A percentile compares a stretch with the other conserved stretches of the same genome.
Conservation (phyloP, 2,329 filamentous ascomycete genomes). For the Colletotrichum sp. region DNA sequence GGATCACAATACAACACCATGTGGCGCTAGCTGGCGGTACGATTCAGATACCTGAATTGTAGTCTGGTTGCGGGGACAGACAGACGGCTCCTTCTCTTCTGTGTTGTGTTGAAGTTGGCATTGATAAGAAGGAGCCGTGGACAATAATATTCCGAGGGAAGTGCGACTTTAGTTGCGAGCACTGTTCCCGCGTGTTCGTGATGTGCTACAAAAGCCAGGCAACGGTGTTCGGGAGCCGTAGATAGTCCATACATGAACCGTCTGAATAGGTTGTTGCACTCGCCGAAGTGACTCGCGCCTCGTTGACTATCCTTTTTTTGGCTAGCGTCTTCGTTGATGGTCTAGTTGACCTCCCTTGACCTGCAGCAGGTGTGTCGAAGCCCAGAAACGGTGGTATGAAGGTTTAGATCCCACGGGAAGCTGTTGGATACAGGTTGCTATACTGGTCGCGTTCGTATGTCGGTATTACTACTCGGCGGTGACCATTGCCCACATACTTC, state of each 20-base stretch:
- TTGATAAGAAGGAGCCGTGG: neutral
- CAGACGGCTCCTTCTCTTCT: neutral
- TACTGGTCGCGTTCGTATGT: neutral
- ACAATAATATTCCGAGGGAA: too few relatives aligned
- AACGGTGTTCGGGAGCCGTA: neutral
- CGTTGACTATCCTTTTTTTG: neutral
- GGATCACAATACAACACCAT: too few relatives aligned
- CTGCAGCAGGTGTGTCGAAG: neutral
- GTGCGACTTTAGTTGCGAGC: neutral
- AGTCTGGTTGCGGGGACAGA: neutral
- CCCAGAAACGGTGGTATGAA: neutral
- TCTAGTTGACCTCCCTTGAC: neutral
- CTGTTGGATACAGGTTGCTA: neutral
- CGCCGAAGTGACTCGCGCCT: neutral
- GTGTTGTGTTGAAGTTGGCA: neutral
- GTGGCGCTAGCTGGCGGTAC: too few relatives aligned
- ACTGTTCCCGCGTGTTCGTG: too few relatives aligned
- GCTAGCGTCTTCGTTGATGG: neutral
- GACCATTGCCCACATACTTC: neutral
- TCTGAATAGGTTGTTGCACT: neutral
- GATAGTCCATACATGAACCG: neutral
- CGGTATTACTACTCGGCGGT: neutral
- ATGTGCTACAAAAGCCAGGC: neutral
- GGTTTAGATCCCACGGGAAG: neutral
- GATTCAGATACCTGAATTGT: too few relatives aligned